Evolutionary conservation across 257 asterid genomes (phyloP).

Genomic region (Anisodus acutangulus): DNA sequence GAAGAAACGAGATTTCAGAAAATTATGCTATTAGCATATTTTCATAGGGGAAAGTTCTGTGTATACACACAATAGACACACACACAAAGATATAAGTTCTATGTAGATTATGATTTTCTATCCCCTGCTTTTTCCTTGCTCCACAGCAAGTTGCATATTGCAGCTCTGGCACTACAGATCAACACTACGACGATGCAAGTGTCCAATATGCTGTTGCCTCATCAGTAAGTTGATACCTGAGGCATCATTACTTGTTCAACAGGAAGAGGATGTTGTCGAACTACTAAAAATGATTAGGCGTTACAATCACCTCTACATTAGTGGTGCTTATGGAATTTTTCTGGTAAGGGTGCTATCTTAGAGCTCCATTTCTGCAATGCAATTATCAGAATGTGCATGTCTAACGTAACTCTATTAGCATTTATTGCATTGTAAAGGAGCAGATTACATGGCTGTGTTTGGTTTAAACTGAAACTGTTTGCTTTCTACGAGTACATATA

Average conservation of each 20-base stretch:
- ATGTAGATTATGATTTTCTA: neutral
- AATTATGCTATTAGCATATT: neutral
- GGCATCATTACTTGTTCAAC: constrained; percentile 35
- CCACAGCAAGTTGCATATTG: constrained; percentile 61
- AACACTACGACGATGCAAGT: constrained; percentile 57
- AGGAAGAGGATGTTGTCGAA: constrained; percentile 43
- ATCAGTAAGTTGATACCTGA: constrained; percentile 55
- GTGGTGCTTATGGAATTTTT: constrained; percentile 49
- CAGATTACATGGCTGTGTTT: neutral
- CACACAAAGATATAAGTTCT: neutral
- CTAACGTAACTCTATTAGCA: neutral
- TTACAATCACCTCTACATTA: constrained; percentile 55
- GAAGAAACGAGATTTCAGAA: neutral
- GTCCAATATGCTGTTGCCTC: constrained; percentile 61
- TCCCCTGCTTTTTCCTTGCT: neutral
- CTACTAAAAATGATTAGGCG: constrained; percentile 48
- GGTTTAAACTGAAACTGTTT: neutral
- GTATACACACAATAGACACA: neutral
- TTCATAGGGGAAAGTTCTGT: neutral
- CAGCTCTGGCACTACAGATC: constrained; percentile 62
- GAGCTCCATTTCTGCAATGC: neutral
- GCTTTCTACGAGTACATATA: neutral
- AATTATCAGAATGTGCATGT: neutral
- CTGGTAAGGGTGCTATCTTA: constrained; percentile 41
- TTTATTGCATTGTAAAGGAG: neutral